Percentiles rank a stretch among this genome's conserved stretches.
phyloP scores from a whole-genome alignment of 805 yeast genomes.

The Candida nitratophila region DNA sequence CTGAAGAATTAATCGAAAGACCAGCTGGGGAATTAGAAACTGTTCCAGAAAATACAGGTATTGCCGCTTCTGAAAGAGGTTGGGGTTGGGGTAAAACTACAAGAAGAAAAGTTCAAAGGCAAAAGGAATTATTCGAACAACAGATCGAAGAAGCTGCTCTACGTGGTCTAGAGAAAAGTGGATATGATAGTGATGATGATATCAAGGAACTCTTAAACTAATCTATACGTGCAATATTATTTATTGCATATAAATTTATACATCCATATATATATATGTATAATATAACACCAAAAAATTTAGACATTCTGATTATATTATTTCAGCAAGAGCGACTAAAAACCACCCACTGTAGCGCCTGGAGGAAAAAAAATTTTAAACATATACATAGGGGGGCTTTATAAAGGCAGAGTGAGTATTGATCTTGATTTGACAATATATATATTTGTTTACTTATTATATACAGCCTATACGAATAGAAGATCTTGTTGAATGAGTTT shows the following conservation, averaged over 20 bases:
- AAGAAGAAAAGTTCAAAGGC: constrained; percentile 48
- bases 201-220: constrained; percentile 64
- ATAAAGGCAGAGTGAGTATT: too few species aligned
- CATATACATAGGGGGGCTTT: too few species aligned
- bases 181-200: constrained; percentile 49
- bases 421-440: too few species aligned
- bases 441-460: too few species aligned
- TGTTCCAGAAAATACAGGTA: constrained; percentile 25
- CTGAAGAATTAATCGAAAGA: constrained; percentile 23
- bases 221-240: neutral
- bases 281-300: neutral
- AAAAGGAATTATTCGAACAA: constrained; percentile 47
- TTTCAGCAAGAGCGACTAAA: too few species aligned
- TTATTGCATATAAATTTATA: too few species aligned
- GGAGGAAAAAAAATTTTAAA: too few species aligned
- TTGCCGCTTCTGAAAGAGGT: constrained; percentile 33
- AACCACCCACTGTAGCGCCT: too few species aligned
- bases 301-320: too few species aligned
- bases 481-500: constrained; percentile 41
- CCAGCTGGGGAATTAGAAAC: constrained; percentile 24
- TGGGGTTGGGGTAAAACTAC: constrained; percentile 84
- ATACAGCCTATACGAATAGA: too few species aligned
- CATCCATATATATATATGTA: neutral
- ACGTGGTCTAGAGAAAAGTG: constrained; percentile 13
- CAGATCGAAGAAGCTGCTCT: constrained; percentile 36